Evolutionary conservation across 2,329 filamentous ascomycete genomes (phyloP), one percentile per base, ranked within the genome.

Genomic region (Fusarium dimerum): DNA sequence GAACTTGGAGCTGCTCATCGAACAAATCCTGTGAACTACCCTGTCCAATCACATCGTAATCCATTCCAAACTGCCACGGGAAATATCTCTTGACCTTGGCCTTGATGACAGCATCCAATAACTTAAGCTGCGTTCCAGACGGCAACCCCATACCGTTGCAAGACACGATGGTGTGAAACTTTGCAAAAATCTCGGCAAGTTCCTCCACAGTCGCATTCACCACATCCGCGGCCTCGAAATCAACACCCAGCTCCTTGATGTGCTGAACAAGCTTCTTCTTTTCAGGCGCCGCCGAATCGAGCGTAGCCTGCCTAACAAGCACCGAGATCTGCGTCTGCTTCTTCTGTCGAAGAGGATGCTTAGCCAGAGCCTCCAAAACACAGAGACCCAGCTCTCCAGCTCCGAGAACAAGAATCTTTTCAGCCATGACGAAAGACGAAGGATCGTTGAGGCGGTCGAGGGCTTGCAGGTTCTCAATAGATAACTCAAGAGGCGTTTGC

Each of bases 41-140:
- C 1, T 72, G 67, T 0, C 85, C 84, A 15, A 89, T 82, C 29
- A 73, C 66, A 51, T 90, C 86, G 68, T 90, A 90, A 64, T 90
- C 84, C 20, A 89, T 81, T 1, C 87, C 87, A 66, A 86, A 90
- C 67, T 90, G 87, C 87, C 87, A 90, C 1, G 87, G 87, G 16
- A 90, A 77, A 63, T 79, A 90, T 1, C 80, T 72, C 13, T 69
- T 59, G 0, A 79, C 76, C 0, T 72, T 68, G 0, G 80, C 83
- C 11, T 69, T 66, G 0, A 89, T 68, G 0, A 78, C 80, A 0
- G 86, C 85, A 11, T 73, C 63, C 0, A 80, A 70, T 16, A 89
- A 71, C 60, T 86, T 87, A 1, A 76, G 56, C 63, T 89, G 81
- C 0, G 78, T 83, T 1, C 80, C 82, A 0, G 76, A 49, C 0